phyloP scores from a whole-genome alignment of 2,329 filamentous ascomycete genomes.

The Fusarium tjaetaba region DNA sequence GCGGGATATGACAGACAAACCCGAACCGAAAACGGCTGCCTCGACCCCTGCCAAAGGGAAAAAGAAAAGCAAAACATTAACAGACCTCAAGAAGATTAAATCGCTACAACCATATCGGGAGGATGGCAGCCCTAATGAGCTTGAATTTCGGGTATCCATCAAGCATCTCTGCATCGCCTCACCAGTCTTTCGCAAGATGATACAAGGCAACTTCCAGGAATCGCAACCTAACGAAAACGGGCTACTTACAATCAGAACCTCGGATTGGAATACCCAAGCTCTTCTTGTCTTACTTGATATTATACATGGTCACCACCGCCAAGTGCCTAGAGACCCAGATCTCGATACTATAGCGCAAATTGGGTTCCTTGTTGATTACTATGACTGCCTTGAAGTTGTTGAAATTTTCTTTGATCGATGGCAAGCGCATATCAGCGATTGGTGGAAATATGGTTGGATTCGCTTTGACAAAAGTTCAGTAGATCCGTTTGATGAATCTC shows the following conservation, averaged over 20 bases:
- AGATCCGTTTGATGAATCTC: neutral
- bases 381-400: neutral
- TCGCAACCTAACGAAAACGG: neutral
- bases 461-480: rapidly evolving
- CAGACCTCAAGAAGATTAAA: neutral
- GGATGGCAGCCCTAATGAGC: neutral
- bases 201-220: neutral
- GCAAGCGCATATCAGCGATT: neutral
- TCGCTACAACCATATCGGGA: neutral
- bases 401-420: neutral
- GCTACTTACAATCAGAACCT: neutral
- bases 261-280: neutral
- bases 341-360: neutral
- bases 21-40: neutral
- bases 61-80: neutral
- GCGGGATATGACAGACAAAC: too few relatives aligned
- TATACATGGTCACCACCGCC: neutral
- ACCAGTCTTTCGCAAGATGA: neutral
- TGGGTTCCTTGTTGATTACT: neutral
- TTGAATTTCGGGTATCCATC: neutral
- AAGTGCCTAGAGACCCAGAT: neutral
- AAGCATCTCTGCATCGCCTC: neutral
- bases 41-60: neutral
- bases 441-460: neutral
- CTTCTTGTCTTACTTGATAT: neutral